phyloP scores from a whole-genome alignment of 2,329 filamentous ascomycete genomes.

The Dactylellina parvicollis region DNA sequence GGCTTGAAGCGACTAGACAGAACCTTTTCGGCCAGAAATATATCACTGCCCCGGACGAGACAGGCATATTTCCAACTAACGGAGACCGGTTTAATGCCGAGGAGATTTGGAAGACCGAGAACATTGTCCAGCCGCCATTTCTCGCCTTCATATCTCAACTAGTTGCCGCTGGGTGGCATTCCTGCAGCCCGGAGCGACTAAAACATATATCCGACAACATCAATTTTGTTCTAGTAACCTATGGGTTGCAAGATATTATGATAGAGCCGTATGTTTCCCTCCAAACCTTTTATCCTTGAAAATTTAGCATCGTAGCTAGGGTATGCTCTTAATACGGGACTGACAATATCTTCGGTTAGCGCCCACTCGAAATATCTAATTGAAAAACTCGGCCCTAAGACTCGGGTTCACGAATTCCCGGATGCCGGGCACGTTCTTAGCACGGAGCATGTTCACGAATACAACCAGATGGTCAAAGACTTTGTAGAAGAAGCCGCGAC shows the following conservation, averaged over 20 bases:
- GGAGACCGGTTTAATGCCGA: slow-evolving; percentile 84
- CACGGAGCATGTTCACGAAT: slow-evolving; percentile 75
- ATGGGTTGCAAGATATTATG: slow-evolving; percentile 81
- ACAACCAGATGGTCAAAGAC: slow-evolving; percentile 72
- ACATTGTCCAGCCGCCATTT: slow-evolving; percentile 70
- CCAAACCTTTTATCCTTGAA: neutral
- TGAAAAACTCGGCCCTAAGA: slow-evolving; percentile 69
- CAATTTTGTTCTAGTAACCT: slow-evolving; percentile 78
- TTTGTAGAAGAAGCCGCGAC: slow-evolving; percentile 66
- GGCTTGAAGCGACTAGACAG: slow-evolving; percentile 71
- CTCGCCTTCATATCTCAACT: slow-evolving; percentile 80
- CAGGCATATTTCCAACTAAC: slow-evolving; percentile 75
- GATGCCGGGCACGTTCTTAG: slow-evolving; percentile 76
- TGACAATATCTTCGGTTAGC: slow-evolving; percentile 62
- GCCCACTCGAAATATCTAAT: slow-evolving; percentile 75
- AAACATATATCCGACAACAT: slow-evolving; percentile 73
- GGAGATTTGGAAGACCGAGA: slow-evolving; percentile 76
- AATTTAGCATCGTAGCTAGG: too few relatives aligned
- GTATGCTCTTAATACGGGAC: neutral
- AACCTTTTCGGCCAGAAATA: slow-evolving; percentile 74
- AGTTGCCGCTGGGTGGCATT: slow-evolving; percentile 80
- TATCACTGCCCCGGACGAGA: slow-evolving; percentile 71
- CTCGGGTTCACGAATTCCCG: slow-evolving; percentile 63
- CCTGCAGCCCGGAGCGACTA: slow-evolving; percentile 76
- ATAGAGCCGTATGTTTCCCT: slow-evolving; percentile 65